Evolutionary conservation across 1,284 basidiomycete species (phyloP).

Genomic region (Cerioporus squamosus): DNA sequence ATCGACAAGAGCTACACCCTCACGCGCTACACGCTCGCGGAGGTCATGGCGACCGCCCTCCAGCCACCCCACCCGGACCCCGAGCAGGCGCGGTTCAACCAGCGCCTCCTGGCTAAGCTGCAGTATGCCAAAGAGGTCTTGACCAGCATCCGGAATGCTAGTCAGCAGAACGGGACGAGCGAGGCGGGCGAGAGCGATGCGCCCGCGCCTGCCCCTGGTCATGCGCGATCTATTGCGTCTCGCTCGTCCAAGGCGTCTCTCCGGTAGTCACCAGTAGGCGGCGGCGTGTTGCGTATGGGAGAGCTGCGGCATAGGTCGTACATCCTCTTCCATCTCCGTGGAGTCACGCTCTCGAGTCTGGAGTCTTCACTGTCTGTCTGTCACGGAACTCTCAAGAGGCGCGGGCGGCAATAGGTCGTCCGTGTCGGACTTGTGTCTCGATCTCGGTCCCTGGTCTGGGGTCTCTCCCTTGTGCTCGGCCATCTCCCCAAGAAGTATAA

Average conservation of each 20-base stretch:
- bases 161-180: too few species aligned
- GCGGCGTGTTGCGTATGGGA: not conserved
- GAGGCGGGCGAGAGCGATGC: conserved; percentile 1
- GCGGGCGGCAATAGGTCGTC: conserved; percentile 21
- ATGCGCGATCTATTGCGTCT: not conserved
- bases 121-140: conserved; percentile 85
- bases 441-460: not conserved
- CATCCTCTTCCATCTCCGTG: not conserved
- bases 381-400: conserved; percentile 1
- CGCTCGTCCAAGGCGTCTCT: conserved; percentile 24
- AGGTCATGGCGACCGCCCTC: conserved; percentile 69
- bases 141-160: conserved; percentile 58
- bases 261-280: conserved; percentile 5
- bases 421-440: conserved; percentile 15
- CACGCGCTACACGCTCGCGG: conserved; percentile 75
- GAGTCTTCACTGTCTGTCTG: not conserved
- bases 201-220: not conserved
- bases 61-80: conserved; percentile 45
- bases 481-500: too few species aligned
- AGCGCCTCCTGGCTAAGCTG: conserved; percentile 74
- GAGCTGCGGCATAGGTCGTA: conserved; percentile 15
- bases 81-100: conserved; percentile 62
- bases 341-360: not conserved
- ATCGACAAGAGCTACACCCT: conserved; percentile 90
- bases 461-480: too few species aligned